phyloP scores from a whole-genome alignment of 495 filamentous ascomycete genomes.

The Xylaria telfairii region DNA sequence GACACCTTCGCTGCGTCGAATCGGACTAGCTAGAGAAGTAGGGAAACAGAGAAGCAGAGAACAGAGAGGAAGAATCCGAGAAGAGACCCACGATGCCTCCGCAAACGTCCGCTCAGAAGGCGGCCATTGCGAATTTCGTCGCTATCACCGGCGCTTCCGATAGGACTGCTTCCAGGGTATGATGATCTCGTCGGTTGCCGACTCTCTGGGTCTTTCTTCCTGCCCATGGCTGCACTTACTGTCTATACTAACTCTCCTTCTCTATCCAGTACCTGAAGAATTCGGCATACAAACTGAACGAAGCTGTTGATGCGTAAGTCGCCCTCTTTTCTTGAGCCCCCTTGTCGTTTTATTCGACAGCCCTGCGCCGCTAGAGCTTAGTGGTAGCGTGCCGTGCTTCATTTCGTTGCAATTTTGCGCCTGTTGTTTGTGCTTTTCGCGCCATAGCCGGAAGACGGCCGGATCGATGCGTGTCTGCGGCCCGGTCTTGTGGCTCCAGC shows the following conservation, averaged over 20 bases:
- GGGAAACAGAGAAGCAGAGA: not conserved
- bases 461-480: not conserved
- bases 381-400: not conserved
- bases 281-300: constrained; percentile 54
- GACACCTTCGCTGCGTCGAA: not conserved
- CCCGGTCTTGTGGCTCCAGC: not conserved
- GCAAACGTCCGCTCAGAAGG: constrained; percentile 54
- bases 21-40: not conserved
- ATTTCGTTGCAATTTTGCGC: not conserved
- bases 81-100: constrained; percentile 49
- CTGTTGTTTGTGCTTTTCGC: not conserved
- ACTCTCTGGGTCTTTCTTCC: not conserved
- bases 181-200: constrained; percentile 29
- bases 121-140: constrained; percentile 57
- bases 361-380: not conserved
- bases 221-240: not conserved
- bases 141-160: constrained; percentile 59
- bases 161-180: constrained; percentile 58
- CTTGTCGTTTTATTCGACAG: not conserved
- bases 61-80: not conserved
- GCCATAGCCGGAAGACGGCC: not conserved
- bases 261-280: constrained; percentile 45
- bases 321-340: constrained; percentile 21
- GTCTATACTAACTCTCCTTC: constrained; percentile 30
- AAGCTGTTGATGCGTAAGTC: constrained; percentile 59